Evolutionary conservation across 768 basidiomycete genomes (phyloP).

Genomic region (Suillus placidus): DNA sequence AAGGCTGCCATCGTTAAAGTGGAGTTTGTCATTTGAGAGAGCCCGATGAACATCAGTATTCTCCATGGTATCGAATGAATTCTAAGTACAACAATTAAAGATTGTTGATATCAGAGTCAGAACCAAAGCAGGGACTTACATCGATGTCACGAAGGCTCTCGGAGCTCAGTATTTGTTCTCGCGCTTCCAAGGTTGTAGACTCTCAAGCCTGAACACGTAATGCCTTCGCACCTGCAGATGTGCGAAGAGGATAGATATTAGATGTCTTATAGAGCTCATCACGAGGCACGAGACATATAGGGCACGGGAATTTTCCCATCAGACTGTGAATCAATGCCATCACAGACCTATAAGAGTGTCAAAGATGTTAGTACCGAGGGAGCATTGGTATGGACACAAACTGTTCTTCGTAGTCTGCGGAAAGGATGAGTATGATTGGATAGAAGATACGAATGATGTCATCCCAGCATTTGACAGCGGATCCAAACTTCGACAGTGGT

Average conservation of each 20-base stretch:
- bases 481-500: conserved; percentile 6
- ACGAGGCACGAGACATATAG: too few relatives aligned
- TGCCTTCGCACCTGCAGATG: too few relatives aligned
- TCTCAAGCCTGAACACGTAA: too few relatives aligned
- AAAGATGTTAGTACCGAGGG: neutral
- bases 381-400: conserved; percentile 21
- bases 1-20: conserved; percentile 37
- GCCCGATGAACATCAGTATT: conserved; percentile 37
- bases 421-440: conserved; percentile 17
- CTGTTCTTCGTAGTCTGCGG: conserved; percentile 50
- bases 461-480: conserved; percentile 33
- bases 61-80: conserved; percentile 40
- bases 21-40: conserved; percentile 40
- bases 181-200: neutral
- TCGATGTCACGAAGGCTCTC: conserved; percentile 18
- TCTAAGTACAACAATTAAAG: neutral
- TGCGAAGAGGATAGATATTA: too few relatives aligned
- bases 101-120: neutral
- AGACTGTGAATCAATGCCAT: too few relatives aligned
- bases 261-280: too few relatives aligned
- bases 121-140: conserved; percentile 12
- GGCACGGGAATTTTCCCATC: too few relatives aligned
- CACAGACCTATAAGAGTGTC: neutral
- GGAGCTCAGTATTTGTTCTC: conserved; percentile 18
- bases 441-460: neutral